Evolutionary conservation across 169 alveolate species (phyloP).

Genomic region (Plasmodium gallinaceum): DNA sequence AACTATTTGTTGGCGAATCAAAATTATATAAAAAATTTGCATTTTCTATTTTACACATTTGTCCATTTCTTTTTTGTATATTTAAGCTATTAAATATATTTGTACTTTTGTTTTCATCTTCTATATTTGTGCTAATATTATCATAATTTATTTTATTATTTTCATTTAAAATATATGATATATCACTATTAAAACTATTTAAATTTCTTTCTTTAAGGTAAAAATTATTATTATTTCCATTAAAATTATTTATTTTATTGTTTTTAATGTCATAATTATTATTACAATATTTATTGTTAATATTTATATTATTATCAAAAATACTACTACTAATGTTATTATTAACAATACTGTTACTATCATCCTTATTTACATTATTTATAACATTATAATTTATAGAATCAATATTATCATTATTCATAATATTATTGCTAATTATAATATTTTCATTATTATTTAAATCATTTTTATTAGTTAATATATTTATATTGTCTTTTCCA

Average conservation of each 20-base stretch:
- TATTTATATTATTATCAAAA: not conserved
- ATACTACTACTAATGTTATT: not conserved
- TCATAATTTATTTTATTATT: not conserved
- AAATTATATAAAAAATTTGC: slow-evolving; percentile 12
- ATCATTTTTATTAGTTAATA: not conserved
- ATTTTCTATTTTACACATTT: not conserved
- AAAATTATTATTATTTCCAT: slow-evolving; percentile 8
- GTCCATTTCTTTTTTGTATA: not conserved
- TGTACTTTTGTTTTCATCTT: not conserved
- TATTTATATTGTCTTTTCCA: too few relatives aligned
- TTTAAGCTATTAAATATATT: slow-evolving; percentile 13
- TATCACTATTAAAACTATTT: not conserved
- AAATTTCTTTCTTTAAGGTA: not conserved
- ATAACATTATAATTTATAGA: not conserved
- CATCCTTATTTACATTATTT: too few relatives aligned
- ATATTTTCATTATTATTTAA: not conserved
- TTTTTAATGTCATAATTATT: not conserved
- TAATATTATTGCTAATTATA: not conserved
- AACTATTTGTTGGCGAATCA: not conserved
- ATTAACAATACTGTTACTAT: not conserved
- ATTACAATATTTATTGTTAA: not conserved
- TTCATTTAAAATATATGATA: not conserved
- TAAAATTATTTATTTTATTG: not conserved
- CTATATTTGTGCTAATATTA: not conserved
- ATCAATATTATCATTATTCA: not conserved